Conservation (phyloP, 306 rosid species). For the Rubus parviflorus region DNA sequence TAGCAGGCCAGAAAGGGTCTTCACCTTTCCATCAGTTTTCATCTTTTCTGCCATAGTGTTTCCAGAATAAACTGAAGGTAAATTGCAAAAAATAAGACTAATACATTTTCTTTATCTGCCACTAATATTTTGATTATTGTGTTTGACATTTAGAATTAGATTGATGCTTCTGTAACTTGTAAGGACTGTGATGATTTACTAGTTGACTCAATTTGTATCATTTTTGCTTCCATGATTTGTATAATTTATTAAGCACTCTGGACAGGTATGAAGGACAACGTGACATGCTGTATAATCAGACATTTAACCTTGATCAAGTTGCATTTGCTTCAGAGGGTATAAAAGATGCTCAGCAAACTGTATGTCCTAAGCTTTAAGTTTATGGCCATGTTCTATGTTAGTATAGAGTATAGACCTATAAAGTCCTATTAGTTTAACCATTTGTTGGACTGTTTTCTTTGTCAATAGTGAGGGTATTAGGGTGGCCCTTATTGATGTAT, state of each 20-base stretch:
- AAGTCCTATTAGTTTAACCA: neutral
- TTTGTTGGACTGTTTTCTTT: slow-evolving; percentile 4
- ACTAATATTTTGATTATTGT: neutral
- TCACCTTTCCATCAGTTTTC: no score
- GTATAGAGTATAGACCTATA: neutral
- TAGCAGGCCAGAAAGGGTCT: neutral
- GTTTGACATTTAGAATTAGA: slow-evolving; percentile 15
- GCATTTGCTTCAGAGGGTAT: slow-evolving; percentile 90
- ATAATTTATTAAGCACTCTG: neutral
- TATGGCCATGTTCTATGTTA: neutral
- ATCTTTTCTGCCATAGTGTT: no score
- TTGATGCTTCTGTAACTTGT: slow-evolving; percentile 6
- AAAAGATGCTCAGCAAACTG: slow-evolving; percentile 98
- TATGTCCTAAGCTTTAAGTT: slow-evolving; percentile 35
- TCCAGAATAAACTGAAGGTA: no score
- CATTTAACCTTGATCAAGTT: slow-evolving; percentile 97
- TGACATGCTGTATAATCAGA: slow-evolving; percentile 94
- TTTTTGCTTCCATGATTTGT: neutral
- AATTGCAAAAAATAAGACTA: no score
- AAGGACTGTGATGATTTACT: neutral
- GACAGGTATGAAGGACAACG: slow-evolving; percentile 99
- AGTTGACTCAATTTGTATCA: neutral
- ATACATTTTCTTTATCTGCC: no score
- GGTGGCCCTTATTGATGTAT: neutral
- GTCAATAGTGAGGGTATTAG: neutral